These are phyloP conservation scores for Stachybotrys chlorohalonatus DNA, from an alignment of 2,329 filamentous ascomycete genomes.

Conservation along the genomic window DNA sequence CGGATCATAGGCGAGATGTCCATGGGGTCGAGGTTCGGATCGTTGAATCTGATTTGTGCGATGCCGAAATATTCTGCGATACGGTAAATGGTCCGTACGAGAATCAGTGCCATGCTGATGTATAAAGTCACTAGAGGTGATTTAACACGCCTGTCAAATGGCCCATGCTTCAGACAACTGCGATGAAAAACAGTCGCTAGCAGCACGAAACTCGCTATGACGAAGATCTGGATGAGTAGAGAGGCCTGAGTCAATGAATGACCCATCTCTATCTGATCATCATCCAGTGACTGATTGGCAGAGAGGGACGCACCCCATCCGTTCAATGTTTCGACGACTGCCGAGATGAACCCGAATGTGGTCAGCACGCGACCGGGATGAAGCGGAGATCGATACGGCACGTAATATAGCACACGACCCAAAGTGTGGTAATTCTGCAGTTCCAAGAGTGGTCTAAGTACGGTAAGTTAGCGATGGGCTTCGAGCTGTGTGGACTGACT, in stretches of 20 bases:
- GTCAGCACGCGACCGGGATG: slow-evolving; percentile 31
- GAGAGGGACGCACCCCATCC: slow-evolving; percentile 38
- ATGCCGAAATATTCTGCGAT: slow-evolving; percentile 49
- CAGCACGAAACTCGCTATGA: slow-evolving; percentile 38
- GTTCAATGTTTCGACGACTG: slow-evolving; percentile 36
- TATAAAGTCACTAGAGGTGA: slow-evolving; percentile 40
- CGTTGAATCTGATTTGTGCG: slow-evolving; percentile 26
- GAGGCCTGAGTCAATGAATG: slow-evolving; percentile 39
- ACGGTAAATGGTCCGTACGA: slow-evolving; percentile 46
- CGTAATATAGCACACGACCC: slow-evolving; percentile 22
- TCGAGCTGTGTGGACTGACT: not conserved
- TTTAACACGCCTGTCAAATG: slow-evolving; percentile 21
- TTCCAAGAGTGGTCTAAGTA: slow-evolving; percentile 43
- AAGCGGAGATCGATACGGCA: slow-evolving; percentile 45
- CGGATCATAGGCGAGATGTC: slow-evolving; percentile 36
- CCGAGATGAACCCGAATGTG: slow-evolving; percentile 36
- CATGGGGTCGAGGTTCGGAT: slow-evolving; percentile 24
- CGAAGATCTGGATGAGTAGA: slow-evolving; percentile 44
- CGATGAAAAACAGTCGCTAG: slow-evolving; percentile 41
- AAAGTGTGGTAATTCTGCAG: slow-evolving; percentile 54
- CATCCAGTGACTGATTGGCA: slow-evolving; percentile 32
- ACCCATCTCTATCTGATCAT: slow-evolving; percentile 28
- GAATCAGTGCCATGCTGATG: slow-evolving; percentile 36
- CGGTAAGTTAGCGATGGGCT: not conserved
- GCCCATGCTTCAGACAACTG: slow-evolving; percentile 27